Base-by-base conservation (phyloP, 257 asterid species). In the Cinchona pubescens region DNA sequence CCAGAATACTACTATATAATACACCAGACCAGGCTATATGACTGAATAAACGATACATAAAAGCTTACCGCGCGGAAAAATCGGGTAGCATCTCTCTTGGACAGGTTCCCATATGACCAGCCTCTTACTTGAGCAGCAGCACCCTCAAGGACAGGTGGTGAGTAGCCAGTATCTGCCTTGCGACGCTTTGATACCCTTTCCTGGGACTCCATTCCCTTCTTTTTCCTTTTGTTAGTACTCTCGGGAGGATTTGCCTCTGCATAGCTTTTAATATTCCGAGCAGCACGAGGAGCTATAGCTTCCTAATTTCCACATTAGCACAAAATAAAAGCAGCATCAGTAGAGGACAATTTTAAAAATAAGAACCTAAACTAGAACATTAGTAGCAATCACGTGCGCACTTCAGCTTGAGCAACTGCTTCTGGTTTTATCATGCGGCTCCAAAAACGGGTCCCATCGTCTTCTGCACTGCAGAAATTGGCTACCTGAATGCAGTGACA, bases 371-470 rank as follows among this genome's bases (percentile, higher is more conserved):
- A 71, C 61, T 71, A 71, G 74, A 82, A 45, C 58, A 72, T 25
- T 56, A 38, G 29, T 53, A 61, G 61, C 46, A 67, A 75, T 60
- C 45, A 80, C 76, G 56, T 78, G 74, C 81, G 62, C 85, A 91
- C 99, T 48, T 92, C 98, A 75, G 97, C 93, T 56, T 91, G 96
- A 10, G 86, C 72, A 87, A 89, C 78, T 74, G 91, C 96, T 59
- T 95, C 98, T 8, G 99, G 98, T 80, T 95, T 92, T 86, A 95
- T 95, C 99, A 92, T 91, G 81, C 99, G 94, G 84, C 98, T 92
- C 99, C 99, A 95, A 73, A 95, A 95, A 73, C 93, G n/a, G n/a
- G n/a, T 87, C 66, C 98, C 96, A 82, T 92, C 99, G 77, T 95
- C 97, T 86, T 95, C 99, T 83, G 96, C 88, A 82, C 92, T 86